Percentiles rank a stretch among this genome's conserved stretches.
Conservation (phyloP, 805 yeast species). For the Spencermartinsiella europaea region DNA sequence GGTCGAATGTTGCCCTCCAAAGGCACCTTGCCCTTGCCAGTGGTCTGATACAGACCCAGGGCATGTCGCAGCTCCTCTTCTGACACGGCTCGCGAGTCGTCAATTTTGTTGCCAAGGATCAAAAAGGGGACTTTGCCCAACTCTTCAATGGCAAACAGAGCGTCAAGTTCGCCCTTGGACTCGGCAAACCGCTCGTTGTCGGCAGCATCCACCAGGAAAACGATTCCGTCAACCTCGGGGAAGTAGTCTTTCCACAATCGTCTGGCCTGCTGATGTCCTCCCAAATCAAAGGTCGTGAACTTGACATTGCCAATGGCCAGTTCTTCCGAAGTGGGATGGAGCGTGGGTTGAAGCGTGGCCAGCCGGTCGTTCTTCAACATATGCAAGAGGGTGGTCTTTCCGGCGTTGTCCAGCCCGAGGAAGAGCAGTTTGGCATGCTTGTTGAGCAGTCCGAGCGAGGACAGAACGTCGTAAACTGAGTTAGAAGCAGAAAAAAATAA, state of each 20-base stretch:
- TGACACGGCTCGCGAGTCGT: slow-evolving; percentile 86
- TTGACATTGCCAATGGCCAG: slow-evolving; percentile 93
- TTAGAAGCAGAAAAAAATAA: too few relatives aligned
- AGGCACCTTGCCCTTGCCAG: slow-evolving; percentile 78
- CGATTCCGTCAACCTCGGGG: slow-evolving; percentile 98
- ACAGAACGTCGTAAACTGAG: slow-evolving; percentile 64
- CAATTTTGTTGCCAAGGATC: slow-evolving; percentile 94
- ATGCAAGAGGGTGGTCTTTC: slow-evolving; percentile 85
- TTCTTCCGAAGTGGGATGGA: slow-evolving; percentile 97
- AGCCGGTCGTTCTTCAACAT: slow-evolving; percentile 91
- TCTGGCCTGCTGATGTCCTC: slow-evolving; percentile 97
- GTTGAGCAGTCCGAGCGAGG: slow-evolving; percentile 80
- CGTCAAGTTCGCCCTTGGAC: slow-evolving; percentile 91
- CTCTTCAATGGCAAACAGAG: slow-evolving; percentile 88
- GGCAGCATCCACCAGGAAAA: slow-evolving; percentile 93
- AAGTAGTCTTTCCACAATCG: slow-evolving; percentile 99
- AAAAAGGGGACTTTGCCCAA: slow-evolving; percentile 85
- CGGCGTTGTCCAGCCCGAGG: slow-evolving; percentile 96
- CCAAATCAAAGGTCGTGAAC: slow-evolving; percentile 96
- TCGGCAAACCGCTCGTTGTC: slow-evolving; percentile 94
- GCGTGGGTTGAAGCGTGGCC: slow-evolving; percentile 96
- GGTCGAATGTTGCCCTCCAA: slow-evolving; percentile 75
- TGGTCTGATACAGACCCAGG: slow-evolving; percentile 79
- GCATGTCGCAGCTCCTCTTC: slow-evolving; percentile 92
- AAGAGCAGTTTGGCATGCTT: slow-evolving; percentile 94